phyloP scores from a whole-genome alignment of 441 rosid genomes.

The Omphalea diandra region DNA sequence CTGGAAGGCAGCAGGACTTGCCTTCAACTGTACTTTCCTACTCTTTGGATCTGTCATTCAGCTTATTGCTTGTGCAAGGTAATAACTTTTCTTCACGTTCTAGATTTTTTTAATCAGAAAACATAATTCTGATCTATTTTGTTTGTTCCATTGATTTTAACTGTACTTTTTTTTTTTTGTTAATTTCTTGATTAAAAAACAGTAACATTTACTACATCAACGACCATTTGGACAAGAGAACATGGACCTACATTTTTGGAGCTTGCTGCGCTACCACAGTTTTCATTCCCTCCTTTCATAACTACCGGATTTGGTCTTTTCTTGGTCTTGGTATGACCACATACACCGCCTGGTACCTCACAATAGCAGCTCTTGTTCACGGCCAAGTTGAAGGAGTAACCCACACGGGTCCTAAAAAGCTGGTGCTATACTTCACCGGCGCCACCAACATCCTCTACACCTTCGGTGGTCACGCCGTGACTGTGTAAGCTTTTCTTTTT shows the following conservation, averaged over 20 bases:
- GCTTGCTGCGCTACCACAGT: conserved; percentile 99
- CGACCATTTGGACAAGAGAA: conserved; percentile 90
- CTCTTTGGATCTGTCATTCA: conserved; percentile 97
- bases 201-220: conserved; percentile 97
- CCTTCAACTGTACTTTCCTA: conserved; percentile 97
- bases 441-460: conserved; percentile 97
- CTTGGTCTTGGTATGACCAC: conserved; percentile 99
- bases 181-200: conserved; percentile 23
- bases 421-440: conserved; percentile 95
- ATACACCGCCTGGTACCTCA: conserved; percentile 93
- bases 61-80: conserved; percentile 98
- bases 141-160: background rate
- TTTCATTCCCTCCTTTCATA: conserved; percentile 92
- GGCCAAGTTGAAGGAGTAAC: conserved; percentile 76
- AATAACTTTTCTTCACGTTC: background rate
- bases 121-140: background rate
- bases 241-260: conserved; percentile 98
- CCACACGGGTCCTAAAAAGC: conserved; percentile 74
- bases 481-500: conserved; percentile 64
- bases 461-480: conserved; percentile 98
- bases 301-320: conserved; percentile 98
- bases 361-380: conserved; percentile 73
- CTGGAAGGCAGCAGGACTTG: conserved; percentile 94
- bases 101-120: background rate
- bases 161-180: background rate